A percentile compares a stretch with the other conserved stretches of the same genome.
Evolutionary conservation across 1,284 basidiomycete species (phyloP).

Genomic region (Ceratobasidium sp.): DNA sequence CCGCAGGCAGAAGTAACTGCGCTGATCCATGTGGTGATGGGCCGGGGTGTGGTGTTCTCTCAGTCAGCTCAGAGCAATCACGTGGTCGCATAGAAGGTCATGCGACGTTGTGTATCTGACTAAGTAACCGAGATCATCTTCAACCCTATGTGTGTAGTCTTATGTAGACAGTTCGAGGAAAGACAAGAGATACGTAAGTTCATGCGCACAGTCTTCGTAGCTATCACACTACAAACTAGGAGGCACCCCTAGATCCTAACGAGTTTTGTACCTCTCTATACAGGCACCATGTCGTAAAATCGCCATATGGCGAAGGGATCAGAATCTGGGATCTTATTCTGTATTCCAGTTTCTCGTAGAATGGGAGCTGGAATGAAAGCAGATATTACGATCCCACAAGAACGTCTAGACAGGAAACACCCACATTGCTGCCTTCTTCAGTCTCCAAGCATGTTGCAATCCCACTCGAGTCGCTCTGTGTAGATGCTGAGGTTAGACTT

Average conservation of each 20-base stretch:
- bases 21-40: constrained; percentile 28
- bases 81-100: no score
- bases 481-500: not conserved
- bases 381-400: not conserved
- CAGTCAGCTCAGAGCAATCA: no score
- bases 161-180: not conserved
- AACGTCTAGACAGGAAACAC: not conserved
- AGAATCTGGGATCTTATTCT: not conserved
- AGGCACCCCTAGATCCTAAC: not conserved
- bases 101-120: not conserved
- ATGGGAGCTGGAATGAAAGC: not conserved
- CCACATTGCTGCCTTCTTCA: constrained; percentile 4
- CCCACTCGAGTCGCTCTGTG: constrained; percentile 17
- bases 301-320: constrained; percentile 21
- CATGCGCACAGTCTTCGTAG: not conserved
- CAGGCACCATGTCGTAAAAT: constrained; percentile 26
- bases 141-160: not conserved
- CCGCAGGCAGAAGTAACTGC: constrained; percentile 19
- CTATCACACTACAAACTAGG: no score
- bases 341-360: constrained; percentile 23
- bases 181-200: not conserved
- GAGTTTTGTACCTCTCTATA: constrained; percentile 9
- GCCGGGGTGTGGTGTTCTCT: not conserved
- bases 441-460: constrained; percentile 15
- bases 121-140: no score